phyloP scores from a whole-genome alignment of 139 green algal species.

The Prasinococcaceae sp. region DNA sequence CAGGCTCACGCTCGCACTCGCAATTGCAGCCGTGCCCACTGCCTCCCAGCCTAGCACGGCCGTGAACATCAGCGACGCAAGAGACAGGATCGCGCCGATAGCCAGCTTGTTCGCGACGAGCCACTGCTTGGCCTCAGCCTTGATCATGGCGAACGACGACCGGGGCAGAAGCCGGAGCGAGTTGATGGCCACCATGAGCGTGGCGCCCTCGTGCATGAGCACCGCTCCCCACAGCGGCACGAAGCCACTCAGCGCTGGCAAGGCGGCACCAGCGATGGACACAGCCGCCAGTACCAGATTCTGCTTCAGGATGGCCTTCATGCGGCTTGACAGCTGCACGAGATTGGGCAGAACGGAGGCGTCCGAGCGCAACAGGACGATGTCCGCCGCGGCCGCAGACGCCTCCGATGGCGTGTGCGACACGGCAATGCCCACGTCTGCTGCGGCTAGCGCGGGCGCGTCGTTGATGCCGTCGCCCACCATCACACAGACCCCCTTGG shows the following conservation, averaged over 20 bases:
- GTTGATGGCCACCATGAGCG: conserved; percentile 75
- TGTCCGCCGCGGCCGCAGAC: conserved; percentile 55
- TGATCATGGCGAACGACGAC: not conserved
- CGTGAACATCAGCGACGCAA: not conserved
- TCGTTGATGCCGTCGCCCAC: conserved; percentile 98
- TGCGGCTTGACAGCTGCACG: conserved; percentile 40
- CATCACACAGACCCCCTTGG: conserved; percentile 36
- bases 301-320: conserved; percentile 35
- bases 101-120: too few relatives aligned
- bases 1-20: conserved; percentile 34
- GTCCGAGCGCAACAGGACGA: conserved; percentile 46
- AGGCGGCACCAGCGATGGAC: conserved; percentile 45
- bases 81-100: not conserved
- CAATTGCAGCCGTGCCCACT: not conserved
- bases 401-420: conserved; percentile 37
- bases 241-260: conserved; percentile 57
- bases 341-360: conserved; percentile 43
- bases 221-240: conserved; percentile 80
- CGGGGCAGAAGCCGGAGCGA: conserved; percentile 48
- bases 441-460: conserved; percentile 75
- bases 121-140: too few relatives aligned
- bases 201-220: conserved; percentile 75
- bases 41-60: not conserved
- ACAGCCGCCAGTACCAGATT: conserved; percentile 63
- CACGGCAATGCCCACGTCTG: conserved; percentile 90